Evolutionary conservation across 2,329 filamentous ascomycete genomes (phyloP).

Genomic region (Colletotrichum sp.): DNA sequence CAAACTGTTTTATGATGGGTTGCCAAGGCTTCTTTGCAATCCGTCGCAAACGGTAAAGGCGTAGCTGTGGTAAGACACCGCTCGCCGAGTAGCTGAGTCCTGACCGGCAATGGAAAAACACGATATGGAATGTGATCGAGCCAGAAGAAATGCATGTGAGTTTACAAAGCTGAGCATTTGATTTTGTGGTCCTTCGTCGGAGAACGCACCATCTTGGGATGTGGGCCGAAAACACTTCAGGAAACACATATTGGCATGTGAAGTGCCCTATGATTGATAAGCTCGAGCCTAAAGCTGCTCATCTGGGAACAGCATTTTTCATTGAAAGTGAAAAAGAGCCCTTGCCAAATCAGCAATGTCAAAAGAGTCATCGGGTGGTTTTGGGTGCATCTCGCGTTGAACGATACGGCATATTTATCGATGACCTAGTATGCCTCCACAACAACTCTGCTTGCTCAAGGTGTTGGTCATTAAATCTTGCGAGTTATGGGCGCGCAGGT

Average conservation of each 20-base stretch:
- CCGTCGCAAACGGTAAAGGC: neutral
- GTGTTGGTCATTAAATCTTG: neutral
- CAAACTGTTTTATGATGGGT: neutral
- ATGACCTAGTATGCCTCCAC: neutral
- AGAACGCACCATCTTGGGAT: neutral
- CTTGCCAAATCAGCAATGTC: neutral
- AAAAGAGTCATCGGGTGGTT: accelerated
- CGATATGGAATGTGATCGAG: neutral
- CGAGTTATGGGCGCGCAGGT: too few relatives aligned
- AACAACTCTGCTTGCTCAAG: neutral
- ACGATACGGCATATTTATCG: accelerated
- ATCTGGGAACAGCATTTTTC: accelerated
- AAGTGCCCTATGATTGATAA: neutral
- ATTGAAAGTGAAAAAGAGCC: too few relatives aligned
- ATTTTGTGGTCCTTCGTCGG: neutral
- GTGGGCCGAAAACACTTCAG: accelerated
- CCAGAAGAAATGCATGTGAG: neutral
- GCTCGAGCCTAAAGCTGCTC: neutral
- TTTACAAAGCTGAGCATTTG: neutral
- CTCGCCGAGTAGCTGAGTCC: neutral
- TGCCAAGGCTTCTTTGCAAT: neutral
- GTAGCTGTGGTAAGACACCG: neutral
- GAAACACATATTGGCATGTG: neutral
- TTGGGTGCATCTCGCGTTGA: neutral
- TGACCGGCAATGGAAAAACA: neutral